Conservation (phyloP, 495 filamentous ascomycete genomes). For the Hyaloscypha variabilis region DNA sequence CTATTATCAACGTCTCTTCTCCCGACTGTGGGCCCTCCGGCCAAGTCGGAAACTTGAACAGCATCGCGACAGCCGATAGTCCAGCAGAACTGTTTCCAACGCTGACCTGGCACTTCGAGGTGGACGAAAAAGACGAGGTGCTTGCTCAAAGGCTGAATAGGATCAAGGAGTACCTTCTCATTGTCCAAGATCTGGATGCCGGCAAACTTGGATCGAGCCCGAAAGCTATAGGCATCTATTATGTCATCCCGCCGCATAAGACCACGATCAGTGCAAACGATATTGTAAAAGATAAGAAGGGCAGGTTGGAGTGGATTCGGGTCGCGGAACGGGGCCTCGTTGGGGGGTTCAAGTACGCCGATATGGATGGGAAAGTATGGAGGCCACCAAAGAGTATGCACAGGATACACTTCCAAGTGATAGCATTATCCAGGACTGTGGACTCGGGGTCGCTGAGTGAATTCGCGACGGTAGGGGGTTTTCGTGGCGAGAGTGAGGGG, state of each 20-base stretch:
- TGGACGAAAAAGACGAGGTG: conserved; percentile 8
- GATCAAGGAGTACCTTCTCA: conserved; percentile 10
- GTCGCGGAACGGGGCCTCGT: conserved; percentile 6
- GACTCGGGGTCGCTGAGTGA: conserved; percentile 5
- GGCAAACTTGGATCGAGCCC: conserved; percentile 5
- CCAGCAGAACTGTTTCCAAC: conserved; percentile 11
- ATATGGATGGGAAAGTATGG: conserved; percentile 9
- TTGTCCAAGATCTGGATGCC: conserved; percentile 10
- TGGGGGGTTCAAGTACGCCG: conserved; percentile 9
- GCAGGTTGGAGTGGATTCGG: conserved; percentile 1
- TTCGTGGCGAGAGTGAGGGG: conserved; percentile 8
- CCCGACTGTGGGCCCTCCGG: conserved; percentile 11
- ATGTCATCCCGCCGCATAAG: conserved; percentile 11
- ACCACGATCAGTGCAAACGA: conserved; percentile 6
- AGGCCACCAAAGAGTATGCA: conserved; percentile 11
- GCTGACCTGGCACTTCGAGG: conserved; percentile 8
- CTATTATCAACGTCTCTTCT: conserved; percentile 8
- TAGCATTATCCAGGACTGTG: conserved; percentile 9
- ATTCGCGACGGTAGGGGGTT: conserved; percentile 1
- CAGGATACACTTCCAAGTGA: conserved; percentile 14
- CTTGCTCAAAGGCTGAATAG: conserved; percentile 1
- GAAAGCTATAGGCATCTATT: conserved; percentile 11
- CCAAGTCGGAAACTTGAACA: conserved; percentile 14
- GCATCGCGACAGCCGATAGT: conserved; percentile 8
- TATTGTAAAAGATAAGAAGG: conserved; percentile 10